Conservation (phyloP, 805 yeast genomes). For the Yamadazyma sp. region DNA sequence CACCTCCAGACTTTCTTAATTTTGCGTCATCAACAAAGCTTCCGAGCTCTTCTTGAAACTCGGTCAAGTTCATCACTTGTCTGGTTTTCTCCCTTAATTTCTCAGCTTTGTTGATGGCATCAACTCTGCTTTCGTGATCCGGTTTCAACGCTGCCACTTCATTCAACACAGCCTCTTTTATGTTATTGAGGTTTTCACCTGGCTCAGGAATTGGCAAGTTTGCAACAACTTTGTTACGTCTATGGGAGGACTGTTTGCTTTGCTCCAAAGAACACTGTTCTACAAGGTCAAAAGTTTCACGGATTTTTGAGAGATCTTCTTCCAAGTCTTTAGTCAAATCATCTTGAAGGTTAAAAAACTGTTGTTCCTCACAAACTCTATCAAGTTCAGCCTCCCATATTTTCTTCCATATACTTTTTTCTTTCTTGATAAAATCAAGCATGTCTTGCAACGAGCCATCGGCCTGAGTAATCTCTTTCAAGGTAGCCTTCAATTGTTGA, state of each 20-base stretch:
- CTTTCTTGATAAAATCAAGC: constrained; percentile 61
- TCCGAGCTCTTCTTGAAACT: constrained; percentile 82
- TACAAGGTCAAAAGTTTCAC: constrained; percentile 78
- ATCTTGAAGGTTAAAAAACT: constrained; percentile 85
- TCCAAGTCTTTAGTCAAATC: constrained; percentile 75
- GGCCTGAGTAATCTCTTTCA: constrained; percentile 64
- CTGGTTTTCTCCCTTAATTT: constrained; percentile 71
- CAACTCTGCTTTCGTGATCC: constrained; percentile 79
- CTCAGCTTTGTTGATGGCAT: constrained; percentile 88
- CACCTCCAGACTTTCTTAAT: constrained; percentile 82
- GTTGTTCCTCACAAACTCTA: constrained; percentile 90
- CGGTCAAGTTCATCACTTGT: constrained; percentile 53
- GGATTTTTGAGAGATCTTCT: constrained; percentile 78
- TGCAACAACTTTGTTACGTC: constrained; percentile 37
- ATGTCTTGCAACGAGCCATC: constrained; percentile 51
- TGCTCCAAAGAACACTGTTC: constrained; percentile 81
- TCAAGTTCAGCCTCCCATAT: constrained; percentile 92
- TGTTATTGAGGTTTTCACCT: constrained; percentile 54
- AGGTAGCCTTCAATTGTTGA: constrained; percentile 66
- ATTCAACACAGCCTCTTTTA: constrained; percentile 73
- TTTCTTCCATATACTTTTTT: constrained; percentile 82
- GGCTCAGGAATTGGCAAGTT: constrained; percentile 54
- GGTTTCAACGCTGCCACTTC: constrained; percentile 82
- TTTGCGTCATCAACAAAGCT: constrained; percentile 78
- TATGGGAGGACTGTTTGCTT: constrained; percentile 53